Conservation (phyloP, 2,329 filamentous ascomycete genomes). For the Mariannaea elegans region DNA sequence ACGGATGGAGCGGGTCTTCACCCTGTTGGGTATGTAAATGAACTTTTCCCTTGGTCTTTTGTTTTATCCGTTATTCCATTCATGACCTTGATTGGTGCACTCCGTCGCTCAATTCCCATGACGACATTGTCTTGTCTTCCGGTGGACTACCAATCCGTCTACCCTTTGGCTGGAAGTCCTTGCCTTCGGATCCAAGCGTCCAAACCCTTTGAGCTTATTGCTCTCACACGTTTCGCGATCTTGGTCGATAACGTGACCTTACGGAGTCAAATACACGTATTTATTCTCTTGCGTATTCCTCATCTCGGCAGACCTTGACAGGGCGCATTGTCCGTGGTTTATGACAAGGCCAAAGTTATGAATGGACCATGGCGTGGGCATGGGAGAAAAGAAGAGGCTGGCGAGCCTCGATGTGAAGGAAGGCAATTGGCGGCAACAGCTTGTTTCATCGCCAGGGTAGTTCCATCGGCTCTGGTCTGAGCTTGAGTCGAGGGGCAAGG, state of each 20-base stretch:
- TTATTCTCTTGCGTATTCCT: not conserved
- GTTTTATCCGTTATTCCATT: not conserved
- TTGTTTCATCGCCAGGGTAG: constrained; percentile 1
- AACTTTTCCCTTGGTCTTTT: constrained; percentile 5
- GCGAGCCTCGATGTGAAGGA: not conserved
- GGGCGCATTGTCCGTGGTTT: not conserved
- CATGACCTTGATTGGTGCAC: not conserved
- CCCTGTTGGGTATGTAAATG: constrained; percentile 47
- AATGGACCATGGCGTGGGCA: too few relatives aligned
- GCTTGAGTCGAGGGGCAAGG: constrained; percentile 10
- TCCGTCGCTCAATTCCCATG: not conserved
- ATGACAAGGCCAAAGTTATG: constrained; percentile 8
- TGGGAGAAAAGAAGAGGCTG: not conserved
- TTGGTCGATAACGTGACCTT: not conserved
- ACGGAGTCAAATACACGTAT: not conserved
- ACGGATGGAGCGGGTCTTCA: constrained; percentile 61
- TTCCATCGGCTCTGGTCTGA: constrained; percentile 3
- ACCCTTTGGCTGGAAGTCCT: not conserved
- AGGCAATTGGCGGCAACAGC: constrained; percentile 4
- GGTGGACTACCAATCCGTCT: not conserved
- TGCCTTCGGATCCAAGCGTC: not conserved
- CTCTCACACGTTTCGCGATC: not conserved
- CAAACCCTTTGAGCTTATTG: not conserved
- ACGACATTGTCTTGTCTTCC: not conserved
- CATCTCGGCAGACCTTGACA: not conserved